Base-by-base conservation (phyloP, 148 eudicot species). In the Cornus suecica region DNA sequence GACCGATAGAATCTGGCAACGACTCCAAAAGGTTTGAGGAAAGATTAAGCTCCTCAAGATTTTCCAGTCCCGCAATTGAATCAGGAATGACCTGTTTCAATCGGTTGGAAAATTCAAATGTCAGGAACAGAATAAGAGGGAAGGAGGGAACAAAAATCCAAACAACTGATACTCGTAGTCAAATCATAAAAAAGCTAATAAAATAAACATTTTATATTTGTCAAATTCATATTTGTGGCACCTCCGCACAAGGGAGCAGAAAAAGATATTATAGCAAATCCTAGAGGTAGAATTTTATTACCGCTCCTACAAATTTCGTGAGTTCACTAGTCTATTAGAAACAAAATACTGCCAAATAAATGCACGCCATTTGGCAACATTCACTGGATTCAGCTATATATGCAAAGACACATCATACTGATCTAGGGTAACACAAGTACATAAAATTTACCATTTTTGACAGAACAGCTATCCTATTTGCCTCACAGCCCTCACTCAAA, bases 1-100 rank as follows among this genome's bases (percentile, higher is more conserved):
- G 77, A 9, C 99, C 98, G 26, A 95, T 87, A 67, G 99, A 85
- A 66, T 95, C 98, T 8, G 99, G 98, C 76, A 95, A 81, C n/a
- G 88, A 87, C 69, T 87, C 92, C 70, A 95, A 82, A 27, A 90
- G 80, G 77, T 95, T 95, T 56, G 93, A 86, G 48, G 97, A 84
- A 68, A 95, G 82, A 79, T 91, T 80, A 31, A 95, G 92, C 78
- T 91, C 94, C 86, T 92, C 97, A 16, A 95, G 94, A 78, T 79
- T 87, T 83, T 85, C 88, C 48, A 95, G 78, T 73, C 99, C 98
- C 42, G 88, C 89, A 78, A 95, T 76, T 27, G 98, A 90, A 83
- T 95, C 99, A 66, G 99, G 99, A 82, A 95, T 74, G 26, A 74
- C 87, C 97, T 92, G 87, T 86, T 75, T 70, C 52, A 32, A 74